Conservation (phyloP, 805 yeast species). For the Saccharomycopsis sp. region DNA sequence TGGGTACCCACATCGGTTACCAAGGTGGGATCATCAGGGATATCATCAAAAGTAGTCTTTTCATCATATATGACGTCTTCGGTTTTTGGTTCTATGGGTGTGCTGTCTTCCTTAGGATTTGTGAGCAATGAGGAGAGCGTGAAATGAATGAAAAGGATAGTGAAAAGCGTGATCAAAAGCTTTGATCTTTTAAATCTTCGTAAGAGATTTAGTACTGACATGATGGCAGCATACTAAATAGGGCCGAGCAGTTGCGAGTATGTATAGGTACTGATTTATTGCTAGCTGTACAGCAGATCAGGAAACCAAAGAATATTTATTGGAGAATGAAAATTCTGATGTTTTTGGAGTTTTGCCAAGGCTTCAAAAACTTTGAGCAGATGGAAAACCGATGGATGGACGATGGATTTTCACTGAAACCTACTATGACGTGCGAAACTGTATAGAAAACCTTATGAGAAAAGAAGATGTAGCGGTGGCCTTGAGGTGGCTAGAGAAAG, state of each 20-base stretch:
- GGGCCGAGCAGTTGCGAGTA: no score
- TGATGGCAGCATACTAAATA: neutral
- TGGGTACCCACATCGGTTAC: neutral
- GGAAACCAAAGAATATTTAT: neutral
- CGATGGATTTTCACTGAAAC: neutral
- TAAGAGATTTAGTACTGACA: neutral
- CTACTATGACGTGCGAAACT: no score
- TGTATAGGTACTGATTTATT: no score
- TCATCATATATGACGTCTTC: neutral
- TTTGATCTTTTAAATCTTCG: constrained; percentile 1
- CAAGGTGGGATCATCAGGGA: neutral
- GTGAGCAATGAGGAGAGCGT: neutral
- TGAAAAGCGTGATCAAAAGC: neutral
- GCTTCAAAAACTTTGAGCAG: neutral
- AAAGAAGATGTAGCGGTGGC: no score
- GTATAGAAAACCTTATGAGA: no score
- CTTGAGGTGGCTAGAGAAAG: no score
- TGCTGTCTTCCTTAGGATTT: neutral
- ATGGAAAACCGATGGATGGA: neutral
- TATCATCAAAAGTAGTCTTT: neutral
- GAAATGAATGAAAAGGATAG: neutral
- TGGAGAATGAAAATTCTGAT: neutral
- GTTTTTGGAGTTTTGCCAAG: neutral
- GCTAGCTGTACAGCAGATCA: no score
- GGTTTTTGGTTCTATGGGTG: neutral